A percentile compares a stretch with the other conserved stretches of the same genome.
Evolutionary conservation across 2,329 filamentous ascomycete genomes (phyloP).

Genomic region (Periconia digitata): DNA sequence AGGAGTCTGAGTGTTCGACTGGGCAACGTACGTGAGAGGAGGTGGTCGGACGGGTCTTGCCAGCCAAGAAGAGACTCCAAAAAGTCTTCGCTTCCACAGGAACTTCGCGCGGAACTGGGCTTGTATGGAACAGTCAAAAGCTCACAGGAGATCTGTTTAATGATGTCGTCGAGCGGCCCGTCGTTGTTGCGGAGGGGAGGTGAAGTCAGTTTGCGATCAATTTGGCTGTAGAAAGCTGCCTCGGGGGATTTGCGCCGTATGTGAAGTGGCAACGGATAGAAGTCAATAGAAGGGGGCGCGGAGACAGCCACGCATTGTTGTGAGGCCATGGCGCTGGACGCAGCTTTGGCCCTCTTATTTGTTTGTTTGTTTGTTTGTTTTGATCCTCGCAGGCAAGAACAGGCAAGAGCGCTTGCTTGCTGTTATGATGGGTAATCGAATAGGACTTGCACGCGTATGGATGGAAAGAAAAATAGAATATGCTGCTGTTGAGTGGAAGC

Average conservation of each 20-base stretch:
- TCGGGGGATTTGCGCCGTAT: constrained; percentile 32
- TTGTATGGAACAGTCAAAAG: constrained; percentile 26
- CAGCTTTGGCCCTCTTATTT: no score
- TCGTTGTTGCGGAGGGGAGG: constrained; percentile 1
- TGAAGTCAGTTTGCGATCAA: constrained; percentile 24
- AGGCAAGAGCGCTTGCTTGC: neutral
- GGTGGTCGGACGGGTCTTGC: neutral
- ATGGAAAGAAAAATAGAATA: neutral
- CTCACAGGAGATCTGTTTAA: constrained; percentile 33
- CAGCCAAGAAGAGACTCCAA: neutral
- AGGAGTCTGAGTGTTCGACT: neutral
- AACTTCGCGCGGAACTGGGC: constrained; percentile 11
- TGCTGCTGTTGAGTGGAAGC: neutral
- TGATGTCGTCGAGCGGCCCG: constrained; percentile 39
- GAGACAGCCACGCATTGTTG: constrained; percentile 7
- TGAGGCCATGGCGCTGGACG: constrained; percentile 2
- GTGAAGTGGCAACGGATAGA: constrained; percentile 31
- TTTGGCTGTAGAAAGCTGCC: constrained; percentile 26
- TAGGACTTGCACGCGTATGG: neutral
- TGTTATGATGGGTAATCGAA: neutral
- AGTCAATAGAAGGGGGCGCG: constrained; percentile 12
- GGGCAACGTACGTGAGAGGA: neutral
- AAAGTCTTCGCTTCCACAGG: neutral
- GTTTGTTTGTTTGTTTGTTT: neutral
- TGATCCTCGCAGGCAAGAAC: neutral